A percentile compares a stretch with the other conserved stretches of the same genome.
Evolutionary conservation across 495 filamentous ascomycete species (phyloP).

Genomic region (Saxophila tyrrhenica): DNA sequence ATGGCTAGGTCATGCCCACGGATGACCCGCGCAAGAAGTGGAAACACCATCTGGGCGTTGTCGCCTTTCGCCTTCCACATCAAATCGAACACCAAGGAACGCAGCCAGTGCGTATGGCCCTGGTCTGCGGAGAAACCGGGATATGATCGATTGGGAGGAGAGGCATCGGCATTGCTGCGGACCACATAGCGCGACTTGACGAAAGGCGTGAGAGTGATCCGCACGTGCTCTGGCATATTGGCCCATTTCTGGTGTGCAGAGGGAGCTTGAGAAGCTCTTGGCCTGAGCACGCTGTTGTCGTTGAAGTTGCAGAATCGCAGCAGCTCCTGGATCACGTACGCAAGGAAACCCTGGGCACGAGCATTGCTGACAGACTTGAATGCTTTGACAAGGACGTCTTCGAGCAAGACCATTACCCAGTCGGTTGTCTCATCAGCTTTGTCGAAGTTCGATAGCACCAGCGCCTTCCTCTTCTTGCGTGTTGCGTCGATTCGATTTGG

Average conservation of each 20-base stretch:
- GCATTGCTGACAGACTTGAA: constrained; percentile 84
- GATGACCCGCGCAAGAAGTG: constrained; percentile 67
- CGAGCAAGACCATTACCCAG: constrained; percentile 74
- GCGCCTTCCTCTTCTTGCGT: constrained; percentile 63
- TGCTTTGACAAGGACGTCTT: constrained; percentile 76
- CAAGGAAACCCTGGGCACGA: constrained; percentile 75
- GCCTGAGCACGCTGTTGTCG: constrained; percentile 39
- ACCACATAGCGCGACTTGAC: constrained; percentile 70
- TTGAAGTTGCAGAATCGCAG: constrained; percentile 59
- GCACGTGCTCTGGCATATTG: constrained; percentile 56
- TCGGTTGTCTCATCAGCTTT: constrained; percentile 67
- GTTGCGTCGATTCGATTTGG: constrained; percentile 75
- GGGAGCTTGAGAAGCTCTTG: constrained; percentile 40
- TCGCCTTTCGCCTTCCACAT: constrained; percentile 58
- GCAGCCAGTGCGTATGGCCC: constrained; percentile 72
- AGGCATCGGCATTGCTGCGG: constrained; percentile 39
- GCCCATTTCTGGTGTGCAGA: constrained; percentile 61
- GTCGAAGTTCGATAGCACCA: constrained; percentile 77
- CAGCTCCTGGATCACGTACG: constrained; percentile 87
- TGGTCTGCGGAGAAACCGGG: constrained; percentile 58
- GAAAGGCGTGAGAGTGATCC: constrained; percentile 76
- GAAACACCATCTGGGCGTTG: constrained; percentile 63
- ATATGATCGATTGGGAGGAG: constrained; percentile 47
- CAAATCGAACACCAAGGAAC: constrained; percentile 66
- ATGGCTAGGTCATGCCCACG: constrained; percentile 73